Evolutionary conservation across 1,284 basidiomycete genomes (phyloP).

Genomic region (Inonotus hispidus): DNA sequence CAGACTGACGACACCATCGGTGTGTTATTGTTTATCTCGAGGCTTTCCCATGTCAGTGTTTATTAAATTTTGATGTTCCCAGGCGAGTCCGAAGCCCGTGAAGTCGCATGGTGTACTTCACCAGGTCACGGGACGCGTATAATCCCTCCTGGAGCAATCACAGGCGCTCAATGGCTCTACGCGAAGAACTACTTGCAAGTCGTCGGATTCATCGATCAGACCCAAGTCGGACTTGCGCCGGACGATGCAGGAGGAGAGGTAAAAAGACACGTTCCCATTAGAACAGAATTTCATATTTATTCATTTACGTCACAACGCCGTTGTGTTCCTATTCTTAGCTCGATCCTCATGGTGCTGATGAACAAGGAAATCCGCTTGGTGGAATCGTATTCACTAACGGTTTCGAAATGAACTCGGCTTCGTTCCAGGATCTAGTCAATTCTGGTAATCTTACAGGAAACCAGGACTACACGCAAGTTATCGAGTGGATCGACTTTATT

Average conservation of each 20-base stretch:
- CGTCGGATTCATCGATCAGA: constrained; percentile 31
- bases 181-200: constrained; percentile 30
- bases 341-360: constrained; percentile 26
- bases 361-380: constrained; percentile 35
- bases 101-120: constrained; percentile 61
- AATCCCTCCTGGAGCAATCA: constrained; percentile 47
- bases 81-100: constrained; percentile 51
- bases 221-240: constrained; percentile 26
- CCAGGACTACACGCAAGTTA: constrained; percentile 26
- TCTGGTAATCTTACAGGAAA: constrained; percentile 21
- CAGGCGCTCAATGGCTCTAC: constrained; percentile 37
- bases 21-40: neutral
- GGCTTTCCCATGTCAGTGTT: neutral
- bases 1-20: constrained; percentile 23
- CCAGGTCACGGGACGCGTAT: constrained; percentile 50
- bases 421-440: constrained; percentile 13
- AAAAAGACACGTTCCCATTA: neutral
- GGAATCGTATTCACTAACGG: constrained; percentile 36
- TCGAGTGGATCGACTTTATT: constrained; percentile 33
- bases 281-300: neutral
- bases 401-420: constrained; percentile 20
- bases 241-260: constrained; percentile 27
- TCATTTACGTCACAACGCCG: neutral
- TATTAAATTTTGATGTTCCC: neutral
- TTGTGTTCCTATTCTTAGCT: constrained; percentile 17